These are phyloP conservation scores for Boletus speciosus DNA, from an alignment of 768 basidiomycete genomes.

Conservation along the genomic window DNA sequence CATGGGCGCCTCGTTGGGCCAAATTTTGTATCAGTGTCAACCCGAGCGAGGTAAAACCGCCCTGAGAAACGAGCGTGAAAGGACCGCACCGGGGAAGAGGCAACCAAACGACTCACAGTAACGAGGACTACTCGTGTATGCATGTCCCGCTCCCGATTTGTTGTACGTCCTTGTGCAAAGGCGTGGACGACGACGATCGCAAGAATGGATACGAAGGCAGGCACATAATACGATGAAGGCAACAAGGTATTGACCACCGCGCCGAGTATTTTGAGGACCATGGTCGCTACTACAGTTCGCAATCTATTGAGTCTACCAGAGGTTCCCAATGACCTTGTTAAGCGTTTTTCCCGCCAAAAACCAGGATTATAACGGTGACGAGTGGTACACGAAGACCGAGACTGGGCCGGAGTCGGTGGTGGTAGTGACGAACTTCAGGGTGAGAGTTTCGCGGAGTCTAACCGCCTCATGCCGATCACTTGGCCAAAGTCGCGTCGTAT, in stretches of 20 bases:
- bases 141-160: constrained; percentile 69
- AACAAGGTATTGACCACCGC: constrained; percentile 41
- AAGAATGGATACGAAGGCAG: constrained; percentile 44
- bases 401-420: background rate
- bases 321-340: no score
- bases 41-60: constrained; percentile 72
- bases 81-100: background rate
- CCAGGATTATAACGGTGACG: background rate
- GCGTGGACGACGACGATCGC: constrained; percentile 48
- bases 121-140: constrained; percentile 69
- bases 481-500: constrained; percentile 8
- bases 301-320: background rate
- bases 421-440: background rate
- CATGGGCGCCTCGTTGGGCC: constrained; percentile 72
- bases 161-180: constrained; percentile 67
- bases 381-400: background rate
- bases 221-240: constrained; percentile 56
- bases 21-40: constrained; percentile 62
- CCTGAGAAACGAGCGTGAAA: constrained; percentile 39
- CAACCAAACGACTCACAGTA: constrained; percentile 46
- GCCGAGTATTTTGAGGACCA: constrained; percentile 54
- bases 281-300: constrained; percentile 14
- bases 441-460: constrained; percentile 14
- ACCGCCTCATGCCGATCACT: background rate
- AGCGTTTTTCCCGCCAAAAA: background rate